These are phyloP conservation scores for Vitis amurensis DNA, from an alignment of 164 flowering plant species.

Conservation along the genomic window DNA sequence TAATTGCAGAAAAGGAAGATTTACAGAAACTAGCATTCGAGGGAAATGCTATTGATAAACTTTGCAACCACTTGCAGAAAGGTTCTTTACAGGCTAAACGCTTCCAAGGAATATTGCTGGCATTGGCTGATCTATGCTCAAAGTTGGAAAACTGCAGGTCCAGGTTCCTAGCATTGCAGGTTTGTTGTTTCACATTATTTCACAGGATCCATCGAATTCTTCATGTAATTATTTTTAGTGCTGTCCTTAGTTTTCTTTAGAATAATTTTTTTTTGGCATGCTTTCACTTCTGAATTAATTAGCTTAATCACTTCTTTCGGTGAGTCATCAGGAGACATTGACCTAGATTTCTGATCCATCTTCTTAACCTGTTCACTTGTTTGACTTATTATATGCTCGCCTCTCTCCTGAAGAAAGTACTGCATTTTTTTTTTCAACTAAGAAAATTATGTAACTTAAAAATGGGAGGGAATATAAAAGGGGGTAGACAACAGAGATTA, in stretches of 20 bases:
- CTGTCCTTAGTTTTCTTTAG: background rate
- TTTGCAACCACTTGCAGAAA: slow-evolving; percentile 51
- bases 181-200: slow-evolving; percentile 30
- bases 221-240: background rate
- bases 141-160: slow-evolving; percentile 80
- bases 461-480: no score
- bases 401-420: no score
- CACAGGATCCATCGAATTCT: background rate
- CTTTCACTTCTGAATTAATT: slow-evolving; percentile 1
- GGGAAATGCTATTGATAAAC: slow-evolving; percentile 58
- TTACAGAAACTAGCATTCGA: slow-evolving; percentile 77
- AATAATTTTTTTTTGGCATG: background rate
- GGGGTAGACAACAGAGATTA: no score
- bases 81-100: slow-evolving; percentile 45
- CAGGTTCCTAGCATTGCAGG: slow-evolving; percentile 62
- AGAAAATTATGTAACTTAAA: no score
- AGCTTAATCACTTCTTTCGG: background rate
- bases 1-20: slow-evolving; percentile 67
- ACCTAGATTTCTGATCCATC: no score
- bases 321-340: background rate
- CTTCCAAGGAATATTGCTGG: slow-evolving; percentile 63
- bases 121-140: slow-evolving; percentile 81
- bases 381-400: no score
- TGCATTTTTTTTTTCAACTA: no score
- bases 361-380: no score